Evolutionary conservation across 805 yeast species (phyloP), one percentile per base, ranked within the genome.

Genomic region (Tetrapisispora pingtungensis): DNA sequence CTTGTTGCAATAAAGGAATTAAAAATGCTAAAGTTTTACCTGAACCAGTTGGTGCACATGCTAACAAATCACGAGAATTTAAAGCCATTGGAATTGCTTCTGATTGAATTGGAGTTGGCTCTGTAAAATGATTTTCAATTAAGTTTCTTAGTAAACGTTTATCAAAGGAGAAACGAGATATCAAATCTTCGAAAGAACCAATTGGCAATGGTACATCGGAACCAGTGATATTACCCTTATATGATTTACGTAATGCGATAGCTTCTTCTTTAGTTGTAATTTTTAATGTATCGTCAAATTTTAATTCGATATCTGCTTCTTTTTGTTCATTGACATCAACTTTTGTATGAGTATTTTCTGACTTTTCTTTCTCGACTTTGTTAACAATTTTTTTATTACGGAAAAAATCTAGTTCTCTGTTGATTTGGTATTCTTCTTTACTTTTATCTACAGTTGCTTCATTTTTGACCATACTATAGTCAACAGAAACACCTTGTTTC

Each of bases 31-130:
- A 69, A 0, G 98, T 93, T 61, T 93, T 93, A 71, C 98, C 98
- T 4, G 97, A 87, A 54, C 98, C 98, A 1, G 98, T 93, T 39
- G 97, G 97, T 0, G 97, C 97, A 71, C 96, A 86, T 1, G 95
- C 95, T 36, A 93, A 70, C 30, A 93, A 61, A 59, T 90, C 97
- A 47, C 95, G 75, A 26, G 70, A 73, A 43, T 76, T 71, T 43
- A 87, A 65, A 13, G 85, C 65, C 10, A 78, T 69, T 2, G 98
- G 97, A 35, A 93, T 80, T 1, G 88, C 78, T 62, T 93, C 97
- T 49, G 87, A 76, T 66, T 93, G 99, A 54, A 93, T 85, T 3
- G 97, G 81, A 0, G 98, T 90, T 6, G 98, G 97, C 49, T 80
- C 84, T 1, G 79, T 74, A 57, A 89, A 89, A 42, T 79, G 83